Base-by-base conservation (phyloP, 192 early-diverging fungal species). In the Coemansia sp. region DNA sequence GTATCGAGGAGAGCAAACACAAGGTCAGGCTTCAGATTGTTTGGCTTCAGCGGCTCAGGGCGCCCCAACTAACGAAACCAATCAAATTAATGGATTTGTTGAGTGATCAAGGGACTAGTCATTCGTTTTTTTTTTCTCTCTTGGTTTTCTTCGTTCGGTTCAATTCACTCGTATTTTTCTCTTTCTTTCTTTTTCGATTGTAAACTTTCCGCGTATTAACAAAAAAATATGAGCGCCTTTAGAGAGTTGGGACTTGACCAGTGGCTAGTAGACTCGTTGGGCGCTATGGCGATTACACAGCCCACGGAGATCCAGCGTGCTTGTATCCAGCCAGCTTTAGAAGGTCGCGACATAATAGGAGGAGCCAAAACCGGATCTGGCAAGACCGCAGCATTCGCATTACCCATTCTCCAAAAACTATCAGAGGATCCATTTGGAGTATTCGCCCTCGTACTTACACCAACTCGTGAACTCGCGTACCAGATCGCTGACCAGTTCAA, bases 401-500 rank as follows among this genome's bases (percentile, higher is more conserved):
- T 98, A 10, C 98, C 98, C 0, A 97, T 99, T 17, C 83, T 99
- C 50, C 96, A 98, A 68, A 92, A 90, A 68, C 88, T 99, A 3
- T 91, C 94, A 0, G 94, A 97, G 68, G 97, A 99, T 60, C 95
- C 96, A 9, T 99, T 90, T 70, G 98, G 98, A 23, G 88, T 96
- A 2, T 99, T 95, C 86, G 96, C 95, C 0, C 76, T 99, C n/a
- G 90, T 99, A 1, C 76, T 98, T 69, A 98, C 96, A 23, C 96
- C 96, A 1, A 98, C 96, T 2, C 69, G 98, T 52, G 98, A 99
- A 77, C 86, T 99, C 16, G 97, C 98, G 0, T 97, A 91, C 72
- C 98, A 99, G 75, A 99, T 99, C 63, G 95, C 96, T 4, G 97
- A 99, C 70, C 96, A 99, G 74, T 99, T 99, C 68, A 83, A 90